Evolutionary conservation across 2,329 filamentous ascomycete species (phyloP), one percentile per base, ranked within the genome.

Genomic region (Sodiomyces alkalinus): DNA sequence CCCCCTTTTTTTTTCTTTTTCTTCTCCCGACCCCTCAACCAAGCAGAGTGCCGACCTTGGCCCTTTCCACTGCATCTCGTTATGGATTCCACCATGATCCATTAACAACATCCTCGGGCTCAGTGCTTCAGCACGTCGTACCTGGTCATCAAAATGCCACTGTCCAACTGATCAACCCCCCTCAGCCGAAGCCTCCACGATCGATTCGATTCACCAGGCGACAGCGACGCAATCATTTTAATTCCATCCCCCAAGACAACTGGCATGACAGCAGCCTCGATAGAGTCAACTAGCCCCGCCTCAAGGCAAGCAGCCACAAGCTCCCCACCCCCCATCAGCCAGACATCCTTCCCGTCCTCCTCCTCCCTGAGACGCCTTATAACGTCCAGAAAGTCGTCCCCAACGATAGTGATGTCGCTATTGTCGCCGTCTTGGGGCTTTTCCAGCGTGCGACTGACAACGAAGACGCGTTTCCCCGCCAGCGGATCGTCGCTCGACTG

Each of bases 251-350:
- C 32, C 11, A 45, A 31, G 13, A 45, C 22, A 7, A 39, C 41
- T 7, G 44, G 44, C 35, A 47, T 44, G 15, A 45, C 31, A 6
- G 44, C 41, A 17, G 35, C 35, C 34, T 54, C 51, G 3, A 53
- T 29, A 1, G 37, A 32, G 16, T 52, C 48, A 12, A 55, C 31
- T 15, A 53, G 27, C 4, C 41, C 40, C 5, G 41, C 44, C 7
- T 40, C 35, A 5, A 53, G 30, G 17, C 44, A 45, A n/a, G 36
- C 28, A 7, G 39, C 30, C 15, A 43, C 47, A 13, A 55, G 35
- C 22, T 36, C 29, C 1, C 43, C 44, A 1, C 51, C 51, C 6
- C 51, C 52, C 46, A 54, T 51, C 1, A 54, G 38, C 52, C 52
- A 55, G 5, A 53, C 43, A 19, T 51, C 41, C 26, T 40, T 43